Conservation (phyloP, 805 yeast genomes). For the Yamadazyma insecticola region DNA sequence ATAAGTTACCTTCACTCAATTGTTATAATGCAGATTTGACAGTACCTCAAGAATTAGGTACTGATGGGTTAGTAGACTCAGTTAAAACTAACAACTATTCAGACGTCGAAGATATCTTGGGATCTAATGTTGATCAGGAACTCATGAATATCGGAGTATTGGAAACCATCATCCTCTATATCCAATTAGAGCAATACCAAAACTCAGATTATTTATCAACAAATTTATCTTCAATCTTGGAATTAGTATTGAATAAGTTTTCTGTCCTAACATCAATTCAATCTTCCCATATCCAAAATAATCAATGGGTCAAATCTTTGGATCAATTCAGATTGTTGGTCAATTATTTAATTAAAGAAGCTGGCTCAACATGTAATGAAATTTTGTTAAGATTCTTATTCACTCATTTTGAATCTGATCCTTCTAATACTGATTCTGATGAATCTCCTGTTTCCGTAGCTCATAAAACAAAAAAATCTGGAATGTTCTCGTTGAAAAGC, state of each 20-base stretch:
- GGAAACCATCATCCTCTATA: conserved; percentile 30
- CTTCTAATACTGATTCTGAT: conserved; percentile 7
- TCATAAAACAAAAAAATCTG: background rate
- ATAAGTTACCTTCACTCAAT: conserved; percentile 26
- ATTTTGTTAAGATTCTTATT: conserved; percentile 27
- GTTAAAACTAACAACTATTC: conserved; percentile 13
- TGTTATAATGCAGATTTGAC: conserved; percentile 24
- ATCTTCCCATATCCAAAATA: conserved; percentile 26
- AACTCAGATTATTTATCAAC: conserved; percentile 30
- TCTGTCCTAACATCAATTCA: conserved; percentile 14
- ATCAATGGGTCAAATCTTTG: conserved; percentile 26
- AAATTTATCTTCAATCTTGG: conserved; percentile 23
- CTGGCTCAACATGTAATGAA: conserved; percentile 36
- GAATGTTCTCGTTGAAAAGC: background rate
- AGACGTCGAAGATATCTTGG: conserved; percentile 21
- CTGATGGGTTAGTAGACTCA: conserved; percentile 1
- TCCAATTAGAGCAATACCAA: conserved; percentile 39
- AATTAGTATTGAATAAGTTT: conserved; percentile 26
- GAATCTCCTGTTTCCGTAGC: too few species aligned
- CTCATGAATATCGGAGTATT: conserved; percentile 27
- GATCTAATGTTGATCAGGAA: conserved; percentile 14
- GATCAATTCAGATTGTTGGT: conserved; percentile 25
- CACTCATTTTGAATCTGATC: conserved; percentile 17
- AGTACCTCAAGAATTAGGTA: conserved; percentile 4
- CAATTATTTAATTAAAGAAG: conserved; percentile 28